A percentile compares a stretch with the other conserved stretches of the same genome.
These are phyloP conservation scores for Proliferodiscus dingleyae DNA, from an alignment of 2,329 filamentous ascomycete genomes.

Conservation along the genomic window DNA sequence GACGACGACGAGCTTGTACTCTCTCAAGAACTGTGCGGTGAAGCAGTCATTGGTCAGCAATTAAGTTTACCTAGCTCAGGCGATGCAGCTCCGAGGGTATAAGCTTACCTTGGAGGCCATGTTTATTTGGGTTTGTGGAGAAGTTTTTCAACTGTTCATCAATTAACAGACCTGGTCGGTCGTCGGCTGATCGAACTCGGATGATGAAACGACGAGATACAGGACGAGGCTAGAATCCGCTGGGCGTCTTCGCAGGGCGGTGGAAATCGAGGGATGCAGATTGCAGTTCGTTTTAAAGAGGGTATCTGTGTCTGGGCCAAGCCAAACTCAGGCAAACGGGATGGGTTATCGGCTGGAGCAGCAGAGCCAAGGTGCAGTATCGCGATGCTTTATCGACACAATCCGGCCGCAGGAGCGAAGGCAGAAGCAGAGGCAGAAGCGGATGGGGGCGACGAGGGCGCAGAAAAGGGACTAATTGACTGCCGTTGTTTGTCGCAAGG, in stretches of 20 bases:
- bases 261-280: not conserved
- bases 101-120: conserved; percentile 36
- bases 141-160: conserved; percentile 21
- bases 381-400: no score
- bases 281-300: not conserved
- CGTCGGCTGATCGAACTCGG: no score
- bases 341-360: no score
- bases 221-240: conserved; percentile 1
- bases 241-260: not conserved
- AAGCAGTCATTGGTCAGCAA: conserved; percentile 13
- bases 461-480: no score
- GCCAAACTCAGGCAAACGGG: no score
- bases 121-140: conserved; percentile 13
- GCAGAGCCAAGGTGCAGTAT: no score
- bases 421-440: no score
- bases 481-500: no score
- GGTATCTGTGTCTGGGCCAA: no score
- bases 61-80: conserved; percentile 1
- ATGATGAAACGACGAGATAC: conserved; percentile 12
- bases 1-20: conserved; percentile 95
- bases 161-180: no score
- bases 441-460: no score
- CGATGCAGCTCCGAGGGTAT: not conserved
- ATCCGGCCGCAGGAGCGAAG: no score
- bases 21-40: conserved; percentile 65